These are phyloP conservation scores for Actinomortierella ambigua DNA, from an alignment of 371 early-diverging fungal genomes.

Conservation along the genomic window DNA sequence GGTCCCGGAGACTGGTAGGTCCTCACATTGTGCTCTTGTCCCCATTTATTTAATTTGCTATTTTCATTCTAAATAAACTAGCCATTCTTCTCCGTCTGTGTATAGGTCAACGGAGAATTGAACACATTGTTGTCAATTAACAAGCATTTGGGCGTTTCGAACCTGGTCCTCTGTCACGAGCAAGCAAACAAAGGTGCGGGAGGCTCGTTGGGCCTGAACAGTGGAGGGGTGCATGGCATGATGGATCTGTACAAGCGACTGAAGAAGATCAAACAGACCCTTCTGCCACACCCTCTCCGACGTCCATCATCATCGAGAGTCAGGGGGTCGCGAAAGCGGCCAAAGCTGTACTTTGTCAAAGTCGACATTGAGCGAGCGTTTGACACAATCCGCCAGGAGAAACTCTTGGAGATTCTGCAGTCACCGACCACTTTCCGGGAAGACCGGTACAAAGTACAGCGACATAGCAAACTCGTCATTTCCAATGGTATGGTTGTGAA, in stretches of 20 bases:
- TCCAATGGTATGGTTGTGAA: constrained; percentile 49
- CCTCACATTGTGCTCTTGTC: not conserved
- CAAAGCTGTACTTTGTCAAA: constrained; percentile 77
- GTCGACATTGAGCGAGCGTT: constrained; percentile 80
- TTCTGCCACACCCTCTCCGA: constrained; percentile 6
- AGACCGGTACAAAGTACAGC: constrained; percentile 67
- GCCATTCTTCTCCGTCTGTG: not conserved
- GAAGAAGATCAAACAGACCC: constrained; percentile 50
- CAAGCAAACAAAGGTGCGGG: constrained; percentile 6
- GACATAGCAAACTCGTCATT: constrained; percentile 50
- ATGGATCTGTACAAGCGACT: constrained; percentile 60
- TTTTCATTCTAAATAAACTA: not conserved
- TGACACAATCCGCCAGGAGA: constrained; percentile 78
- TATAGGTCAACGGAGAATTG: constrained; percentile 31
- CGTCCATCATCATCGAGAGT: not conserved
- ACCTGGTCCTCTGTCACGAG: constrained; percentile 22
- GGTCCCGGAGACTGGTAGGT: constrained; percentile 14
- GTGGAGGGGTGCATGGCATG: constrained; percentile 20
- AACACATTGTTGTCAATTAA: constrained; percentile 13
- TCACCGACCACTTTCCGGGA: constrained; percentile 16
- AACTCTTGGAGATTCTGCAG: constrained; percentile 64
- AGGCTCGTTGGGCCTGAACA: too few species aligned
- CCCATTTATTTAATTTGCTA: not conserved
- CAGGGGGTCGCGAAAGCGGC: not conserved
- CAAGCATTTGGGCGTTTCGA: constrained; percentile 17